Evolutionary conservation across 441 rosid species (phyloP), one percentile per base, ranked within the genome.

Genomic region (Euphorbia corollata): DNA sequence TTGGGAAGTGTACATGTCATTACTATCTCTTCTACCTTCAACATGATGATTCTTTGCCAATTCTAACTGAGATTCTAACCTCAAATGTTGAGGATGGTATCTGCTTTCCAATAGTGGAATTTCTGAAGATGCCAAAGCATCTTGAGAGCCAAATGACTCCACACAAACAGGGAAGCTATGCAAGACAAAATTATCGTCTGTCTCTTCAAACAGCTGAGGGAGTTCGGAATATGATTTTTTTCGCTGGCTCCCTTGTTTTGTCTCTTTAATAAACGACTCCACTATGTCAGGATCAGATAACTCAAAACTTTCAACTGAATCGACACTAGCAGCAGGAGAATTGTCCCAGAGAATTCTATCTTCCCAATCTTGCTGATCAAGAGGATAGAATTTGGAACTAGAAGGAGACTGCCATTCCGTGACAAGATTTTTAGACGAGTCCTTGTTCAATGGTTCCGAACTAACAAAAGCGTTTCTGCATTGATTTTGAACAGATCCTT

Each of bases 301-400:
- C 59, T 84, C 87, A 51, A 75, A 76, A 71, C 82, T 73, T 69
- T 79, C 83, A 34, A 71, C 68, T 74, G 88, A 77, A 73, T 67
- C 71, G 70, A 75, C 76, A 77, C 86, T 80, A 27, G 20, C 63
- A 65, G 71, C 74, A 67, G 98, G 85, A 71, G 87, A 84, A 77
- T 70, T 78, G 75, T 82, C 97, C 99, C 99, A 95, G 30, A 86
- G 68, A 80, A 91, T 95, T 58, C 68, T 83, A 50, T 87, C 83
- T 80, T 95, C 98, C 99, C 99, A 95, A 71, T 92, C 93, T 69
- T 82, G 85, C 85, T 91, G 98, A 77, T 87, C 95, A 77, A 92
- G 95, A 64, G 91, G 89, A 71, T 79, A 80, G 72, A 85, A 80
- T 47, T 77, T 77, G 22, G 81, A 80, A 63, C 76, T 74, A 22